Percentiles rank a stretch among this genome's conserved stretches.
Conservation (phyloP, 2,329 filamentous ascomycete genomes). For the Hypoxylon sp. region DNA sequence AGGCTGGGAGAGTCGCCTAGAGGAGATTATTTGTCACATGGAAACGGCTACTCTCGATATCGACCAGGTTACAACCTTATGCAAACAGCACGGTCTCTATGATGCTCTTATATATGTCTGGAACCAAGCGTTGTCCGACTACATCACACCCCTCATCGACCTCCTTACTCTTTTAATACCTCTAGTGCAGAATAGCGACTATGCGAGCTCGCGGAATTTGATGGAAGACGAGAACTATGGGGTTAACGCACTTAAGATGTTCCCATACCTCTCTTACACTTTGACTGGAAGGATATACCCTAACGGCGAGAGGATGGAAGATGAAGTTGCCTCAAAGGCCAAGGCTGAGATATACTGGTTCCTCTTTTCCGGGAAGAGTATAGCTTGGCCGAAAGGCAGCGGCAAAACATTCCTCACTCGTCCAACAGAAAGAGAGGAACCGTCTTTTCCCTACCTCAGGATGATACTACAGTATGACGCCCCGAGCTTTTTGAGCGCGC, state of each 20-base stretch:
- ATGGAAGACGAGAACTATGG: constrained; percentile 74
- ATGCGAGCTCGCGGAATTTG: constrained; percentile 65
- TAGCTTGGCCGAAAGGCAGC: constrained; percentile 80
- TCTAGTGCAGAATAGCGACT: constrained; percentile 70
- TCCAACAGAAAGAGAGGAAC: constrained; percentile 70
- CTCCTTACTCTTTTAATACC: constrained; percentile 78
- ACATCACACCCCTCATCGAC: constrained; percentile 90
- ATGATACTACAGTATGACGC: constrained; percentile 90
- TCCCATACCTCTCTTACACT: constrained; percentile 93
- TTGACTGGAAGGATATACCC: constrained; percentile 94
- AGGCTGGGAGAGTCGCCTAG: constrained; percentile 82
- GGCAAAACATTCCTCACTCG: constrained; percentile 73
- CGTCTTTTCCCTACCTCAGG: constrained; percentile 87
- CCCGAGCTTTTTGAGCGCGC: constrained; percentile 90
- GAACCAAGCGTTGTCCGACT: constrained; percentile 91
- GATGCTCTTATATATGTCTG: constrained; percentile 97
- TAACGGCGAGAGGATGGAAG: constrained; percentile 81
- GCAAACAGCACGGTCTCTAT: constrained; percentile 92
- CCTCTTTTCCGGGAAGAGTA: constrained; percentile 86
- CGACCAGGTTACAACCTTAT: constrained; percentile 90
- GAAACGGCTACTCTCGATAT: constrained; percentile 93
- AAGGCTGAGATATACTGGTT: constrained; percentile 95
- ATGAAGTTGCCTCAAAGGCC: constrained; percentile 79
- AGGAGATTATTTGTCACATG: constrained; percentile 95
- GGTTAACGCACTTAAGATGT: constrained; percentile 88